These are phyloP conservation scores for Purpureocillium lavendulum DNA, from an alignment of 2,329 filamentous ascomycete genomes.

Conservation along the genomic window DNA sequence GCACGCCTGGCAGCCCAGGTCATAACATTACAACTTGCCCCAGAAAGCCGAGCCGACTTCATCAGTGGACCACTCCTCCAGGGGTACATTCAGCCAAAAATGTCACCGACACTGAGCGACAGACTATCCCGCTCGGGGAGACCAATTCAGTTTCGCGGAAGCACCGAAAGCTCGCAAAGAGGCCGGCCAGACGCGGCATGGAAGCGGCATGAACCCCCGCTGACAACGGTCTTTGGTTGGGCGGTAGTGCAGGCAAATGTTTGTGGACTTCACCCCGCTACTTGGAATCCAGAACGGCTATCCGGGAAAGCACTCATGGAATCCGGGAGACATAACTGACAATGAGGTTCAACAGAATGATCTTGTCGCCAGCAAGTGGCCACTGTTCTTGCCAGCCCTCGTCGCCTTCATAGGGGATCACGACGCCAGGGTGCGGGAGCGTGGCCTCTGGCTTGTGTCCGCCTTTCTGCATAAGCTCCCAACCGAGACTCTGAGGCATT, in stretches of 20 bases:
- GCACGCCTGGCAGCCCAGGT: conserved; percentile 21
- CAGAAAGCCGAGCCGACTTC: conserved; percentile 21
- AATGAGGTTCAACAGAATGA: conserved; percentile 1
- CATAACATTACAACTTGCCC: conserved; percentile 18
- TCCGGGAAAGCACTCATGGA: background rate
- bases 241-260: conserved; percentile 6
- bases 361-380: conserved; percentile 43
- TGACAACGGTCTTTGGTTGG: conserved; percentile 5
- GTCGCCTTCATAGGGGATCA: conserved; percentile 61
- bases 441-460: conserved; percentile 46
- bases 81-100: conserved; percentile 58
- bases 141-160: conserved; percentile 15
- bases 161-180: conserved; percentile 1
- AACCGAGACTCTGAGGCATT: conserved; percentile 43
- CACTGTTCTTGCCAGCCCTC: conserved; percentile 60
- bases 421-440: conserved; percentile 40
- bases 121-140: conserved; percentile 19
- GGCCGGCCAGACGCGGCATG: background rate
- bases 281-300: background rate
- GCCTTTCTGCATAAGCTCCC: conserved; percentile 49
- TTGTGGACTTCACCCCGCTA: background rate
- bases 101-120: conserved; percentile 46
- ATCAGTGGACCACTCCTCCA: conserved; percentile 51
- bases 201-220: background rate
- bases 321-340: conserved; percentile 4